These are phyloP conservation scores for Olyra latifolia DNA, from an alignment of 176 grass and related monocot species.

Conservation along the genomic window DNA sequence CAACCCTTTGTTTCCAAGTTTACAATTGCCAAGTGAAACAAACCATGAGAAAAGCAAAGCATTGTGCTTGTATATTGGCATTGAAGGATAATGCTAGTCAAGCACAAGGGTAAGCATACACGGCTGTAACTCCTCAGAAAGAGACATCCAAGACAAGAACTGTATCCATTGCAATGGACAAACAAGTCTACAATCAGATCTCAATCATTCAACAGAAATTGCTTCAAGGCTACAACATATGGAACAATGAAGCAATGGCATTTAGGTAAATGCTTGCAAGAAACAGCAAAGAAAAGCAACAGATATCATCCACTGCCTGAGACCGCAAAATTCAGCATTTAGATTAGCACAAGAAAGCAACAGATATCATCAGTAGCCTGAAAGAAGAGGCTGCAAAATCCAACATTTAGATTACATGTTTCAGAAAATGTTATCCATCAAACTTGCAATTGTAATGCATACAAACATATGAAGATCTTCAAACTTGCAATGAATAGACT, in stretches of 20 bases:
- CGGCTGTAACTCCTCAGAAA: not conserved
- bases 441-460: not conserved
- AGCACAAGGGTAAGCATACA: slow-evolving; percentile 22
- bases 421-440: not conserved
- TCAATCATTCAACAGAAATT: slow-evolving; percentile 1
- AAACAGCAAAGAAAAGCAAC: slow-evolving; percentile 27
- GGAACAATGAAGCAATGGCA: slow-evolving; percentile 22
- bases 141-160: not conserved
- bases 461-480: not conserved
- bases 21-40: not conserved
- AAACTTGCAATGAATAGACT: not conserved
- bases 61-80: not conserved
- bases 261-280: slow-evolving; percentile 36
- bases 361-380: no score
- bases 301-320: not conserved
- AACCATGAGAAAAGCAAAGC: not conserved
- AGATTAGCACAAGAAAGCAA: no score
- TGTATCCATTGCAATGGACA: not conserved
- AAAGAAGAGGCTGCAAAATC: no score
- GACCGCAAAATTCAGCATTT: no score
- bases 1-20: not conserved
- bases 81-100: not conserved
- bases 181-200: not conserved
- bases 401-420: not conserved
- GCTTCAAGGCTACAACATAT: slow-evolving; percentile 26